Percentiles rank a stretch among this genome's conserved stretches.
These are phyloP conservation scores for Bacidia gigantensis DNA, from an alignment of 495 filamentous ascomycete species.

Conservation along the genomic window DNA sequence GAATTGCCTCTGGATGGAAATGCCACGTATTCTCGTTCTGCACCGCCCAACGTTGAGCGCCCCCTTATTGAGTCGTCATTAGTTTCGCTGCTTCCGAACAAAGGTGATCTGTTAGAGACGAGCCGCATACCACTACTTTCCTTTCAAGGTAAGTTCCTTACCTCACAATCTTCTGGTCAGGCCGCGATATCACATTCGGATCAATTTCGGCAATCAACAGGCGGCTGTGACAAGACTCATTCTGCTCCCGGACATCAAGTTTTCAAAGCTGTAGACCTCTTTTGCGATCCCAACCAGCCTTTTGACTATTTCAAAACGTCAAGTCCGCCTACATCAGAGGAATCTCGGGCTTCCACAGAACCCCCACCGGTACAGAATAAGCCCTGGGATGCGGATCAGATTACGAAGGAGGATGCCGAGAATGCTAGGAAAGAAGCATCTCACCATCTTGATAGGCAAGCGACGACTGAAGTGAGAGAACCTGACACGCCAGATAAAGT, in stretches of 20 bases:
- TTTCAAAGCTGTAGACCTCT: slow-evolving; percentile 20
- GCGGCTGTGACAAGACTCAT: slow-evolving; percentile 20
- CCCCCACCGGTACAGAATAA: background rate
- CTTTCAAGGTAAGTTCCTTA: slow-evolving; percentile 22
- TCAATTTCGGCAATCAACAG: slow-evolving; percentile 26
- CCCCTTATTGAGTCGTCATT: slow-evolving; percentile 12
- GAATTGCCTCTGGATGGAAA: slow-evolving; percentile 10
- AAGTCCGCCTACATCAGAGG: background rate
- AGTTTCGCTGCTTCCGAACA: slow-evolving; percentile 13
- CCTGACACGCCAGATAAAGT: too few relatives aligned
- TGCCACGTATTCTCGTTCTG: background rate
- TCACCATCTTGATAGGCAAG: slow-evolving; percentile 10
- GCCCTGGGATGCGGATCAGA: slow-evolving; percentile 3
- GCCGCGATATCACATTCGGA: slow-evolving; percentile 22
- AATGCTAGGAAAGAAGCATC: slow-evolving; percentile 11
- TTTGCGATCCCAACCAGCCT: slow-evolving; percentile 21
- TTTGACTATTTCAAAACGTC: slow-evolving; percentile 6
- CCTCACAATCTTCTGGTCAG: slow-evolving; percentile 7
- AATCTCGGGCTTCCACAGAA: background rate
- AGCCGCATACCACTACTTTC: slow-evolving; percentile 26
- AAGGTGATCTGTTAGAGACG: slow-evolving; percentile 24
- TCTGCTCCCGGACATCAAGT: slow-evolving; percentile 6
- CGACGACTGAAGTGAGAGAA: slow-evolving; percentile 3
- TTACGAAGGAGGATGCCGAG: slow-evolving; percentile 2
- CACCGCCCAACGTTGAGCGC: slow-evolving; percentile 11